A percentile compares a stretch with the other conserved stretches of the same genome.
These are phyloP conservation scores for Trametes cinnabarina DNA, from an alignment of 768 basidiomycete genomes.

Conservation along the genomic window DNA sequence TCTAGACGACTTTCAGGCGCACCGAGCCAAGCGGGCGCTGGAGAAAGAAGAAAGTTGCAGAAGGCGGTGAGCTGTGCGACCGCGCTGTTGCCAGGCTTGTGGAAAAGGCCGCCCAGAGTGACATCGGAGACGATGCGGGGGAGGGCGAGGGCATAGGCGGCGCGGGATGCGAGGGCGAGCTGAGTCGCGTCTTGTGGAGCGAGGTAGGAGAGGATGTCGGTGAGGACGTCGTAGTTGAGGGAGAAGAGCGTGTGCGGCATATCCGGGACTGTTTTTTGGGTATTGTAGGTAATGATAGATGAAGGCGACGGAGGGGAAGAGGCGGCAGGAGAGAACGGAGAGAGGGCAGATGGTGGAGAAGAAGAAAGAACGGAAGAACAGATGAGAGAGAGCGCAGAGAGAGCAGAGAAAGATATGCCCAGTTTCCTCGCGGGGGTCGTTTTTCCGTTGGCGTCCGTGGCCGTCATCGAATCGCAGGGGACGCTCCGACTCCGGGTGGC, in stretches of 20 bases:
- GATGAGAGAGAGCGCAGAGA: too few relatives aligned
- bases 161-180: slow-evolving; percentile 18
- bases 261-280: background rate
- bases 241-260: slow-evolving; percentile 14
- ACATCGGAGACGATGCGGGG: slow-evolving; percentile 21
- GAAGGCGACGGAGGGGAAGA: background rate
- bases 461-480: background rate
- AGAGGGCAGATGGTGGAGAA: background rate
- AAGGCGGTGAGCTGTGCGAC: slow-evolving; percentile 18
- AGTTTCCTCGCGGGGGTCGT: too few relatives aligned
- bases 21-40: slow-evolving; percentile 15
- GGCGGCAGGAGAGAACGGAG: background rate
- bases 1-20: slow-evolving; percentile 12
- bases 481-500: background rate
- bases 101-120: slow-evolving; percentile 15
- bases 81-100: slow-evolving; percentile 17
- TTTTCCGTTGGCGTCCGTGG: slow-evolving; percentile 5
- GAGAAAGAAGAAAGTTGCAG: slow-evolving; percentile 14
- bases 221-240: slow-evolving; percentile 22
- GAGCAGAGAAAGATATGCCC: background rate
- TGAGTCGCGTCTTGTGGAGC: slow-evolving; percentile 14
- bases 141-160: slow-evolving; percentile 18
- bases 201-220: slow-evolving; percentile 13
- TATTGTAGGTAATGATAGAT: background rate
- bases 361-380: background rate